phyloP scores from a whole-genome alignment of 257 asterid genomes.

The Solanum ossicruentum region DNA sequence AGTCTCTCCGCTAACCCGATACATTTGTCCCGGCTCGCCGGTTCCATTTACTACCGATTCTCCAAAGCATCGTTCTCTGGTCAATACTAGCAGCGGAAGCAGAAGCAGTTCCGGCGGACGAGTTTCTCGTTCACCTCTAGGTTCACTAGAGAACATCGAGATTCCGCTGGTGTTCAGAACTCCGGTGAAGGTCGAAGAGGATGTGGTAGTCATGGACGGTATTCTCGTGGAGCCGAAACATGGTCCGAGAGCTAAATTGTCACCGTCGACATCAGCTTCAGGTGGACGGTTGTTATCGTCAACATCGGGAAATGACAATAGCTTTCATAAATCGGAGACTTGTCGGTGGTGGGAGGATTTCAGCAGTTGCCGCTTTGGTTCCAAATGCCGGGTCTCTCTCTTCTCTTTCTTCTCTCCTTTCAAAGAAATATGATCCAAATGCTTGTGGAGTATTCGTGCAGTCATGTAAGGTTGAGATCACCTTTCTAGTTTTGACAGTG shows the following conservation, averaged over 20 bases:
- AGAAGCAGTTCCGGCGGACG: background rate
- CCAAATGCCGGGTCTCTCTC: slow-evolving; percentile 42
- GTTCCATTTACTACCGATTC: background rate
- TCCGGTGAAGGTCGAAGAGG: slow-evolving; percentile 64
- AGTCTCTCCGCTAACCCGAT: slow-evolving; percentile 16
- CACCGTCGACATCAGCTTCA: slow-evolving; percentile 20
- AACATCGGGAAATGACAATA: slow-evolving; percentile 17
- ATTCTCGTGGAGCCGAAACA: slow-evolving; percentile 32
- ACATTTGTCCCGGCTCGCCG: background rate
- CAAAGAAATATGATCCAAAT: slow-evolving; percentile 3
- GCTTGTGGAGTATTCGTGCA: background rate
- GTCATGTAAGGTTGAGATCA: slow-evolving; percentile 6
- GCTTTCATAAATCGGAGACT: slow-evolving; percentile 12
- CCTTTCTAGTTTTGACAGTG: background rate
- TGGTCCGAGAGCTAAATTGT: slow-evolving; percentile 12
- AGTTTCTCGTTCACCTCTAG: slow-evolving; percentile 1
- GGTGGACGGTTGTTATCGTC: slow-evolving; percentile 10
- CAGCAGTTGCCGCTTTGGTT: slow-evolving; percentile 39
- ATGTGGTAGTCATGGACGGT: slow-evolving; percentile 74
- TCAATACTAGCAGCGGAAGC: background rate
- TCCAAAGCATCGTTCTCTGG: background rate
- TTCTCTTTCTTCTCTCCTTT: slow-evolving; percentile 5
- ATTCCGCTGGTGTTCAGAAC: slow-evolving; percentile 12
- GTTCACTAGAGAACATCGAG: slow-evolving; percentile 14
- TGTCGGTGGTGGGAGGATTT: slow-evolving; percentile 35